phyloP scores from a whole-genome alignment of 176 grass and related monocot species.

The Metroxylon sagu region DNA sequence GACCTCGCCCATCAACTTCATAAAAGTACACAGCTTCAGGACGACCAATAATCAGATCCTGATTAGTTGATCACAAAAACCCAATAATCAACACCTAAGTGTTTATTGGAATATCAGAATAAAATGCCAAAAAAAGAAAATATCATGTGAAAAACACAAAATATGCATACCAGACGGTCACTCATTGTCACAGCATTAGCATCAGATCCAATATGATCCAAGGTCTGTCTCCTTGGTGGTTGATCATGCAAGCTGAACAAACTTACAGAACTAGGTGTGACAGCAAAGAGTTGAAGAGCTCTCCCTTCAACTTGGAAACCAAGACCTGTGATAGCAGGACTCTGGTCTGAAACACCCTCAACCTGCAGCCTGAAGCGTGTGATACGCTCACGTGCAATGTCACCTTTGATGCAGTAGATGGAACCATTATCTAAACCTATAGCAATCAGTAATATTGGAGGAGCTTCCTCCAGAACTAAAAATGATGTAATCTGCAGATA shows the following conservation, averaged over 20 bases:
- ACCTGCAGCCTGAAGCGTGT: slow-evolving; percentile 82
- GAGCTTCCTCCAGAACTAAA: slow-evolving; percentile 94
- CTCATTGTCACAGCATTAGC: slow-evolving; percentile 75
- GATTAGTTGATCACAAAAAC: slow-evolving; percentile 9
- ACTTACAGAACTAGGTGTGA: slow-evolving; percentile 61
- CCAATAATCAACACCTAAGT: no score
- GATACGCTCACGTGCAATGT: slow-evolving; percentile 81
- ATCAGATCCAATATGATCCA: slow-evolving; percentile 80
- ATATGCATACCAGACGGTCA: slow-evolving; percentile 65
- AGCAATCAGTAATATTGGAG: slow-evolving; percentile 69
- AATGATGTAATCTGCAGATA: slow-evolving; percentile 80
- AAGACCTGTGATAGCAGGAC: slow-evolving; percentile 56
- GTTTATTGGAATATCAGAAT: not conserved
- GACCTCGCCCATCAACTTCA: slow-evolving; percentile 83
- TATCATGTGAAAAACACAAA: not conserved
- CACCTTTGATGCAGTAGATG: slow-evolving; percentile 98
- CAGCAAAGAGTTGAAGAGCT: slow-evolving; percentile 74
- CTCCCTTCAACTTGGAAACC: slow-evolving; percentile 70
- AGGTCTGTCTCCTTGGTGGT: slow-evolving; percentile 66
- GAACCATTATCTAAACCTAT: slow-evolving; percentile 79
- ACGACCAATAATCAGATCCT: slow-evolving; percentile 84
- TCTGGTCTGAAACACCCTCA: slow-evolving; percentile 40
- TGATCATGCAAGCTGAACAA: slow-evolving; percentile 85
- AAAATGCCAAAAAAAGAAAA: not conserved
- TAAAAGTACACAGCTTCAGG: slow-evolving; percentile 99